Base-by-base conservation (phyloP, 441 rosid genomes). In the Adansonia rubrostipa region DNA sequence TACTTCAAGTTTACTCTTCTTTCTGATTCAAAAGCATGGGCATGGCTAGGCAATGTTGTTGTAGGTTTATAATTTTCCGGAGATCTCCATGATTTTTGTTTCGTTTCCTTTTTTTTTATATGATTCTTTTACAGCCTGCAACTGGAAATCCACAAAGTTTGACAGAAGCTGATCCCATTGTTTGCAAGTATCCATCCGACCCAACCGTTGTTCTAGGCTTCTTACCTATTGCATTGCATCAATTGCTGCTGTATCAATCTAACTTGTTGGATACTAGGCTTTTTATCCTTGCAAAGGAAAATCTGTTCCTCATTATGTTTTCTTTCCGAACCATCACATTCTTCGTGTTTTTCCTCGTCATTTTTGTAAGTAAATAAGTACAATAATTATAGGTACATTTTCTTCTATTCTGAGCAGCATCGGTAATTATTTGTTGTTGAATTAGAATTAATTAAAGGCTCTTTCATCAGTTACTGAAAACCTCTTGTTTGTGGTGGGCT, bases 101-200 rank as follows among this genome's bases (percentile, higher is more conserved):
- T 53, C 57, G 5, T 15, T 53, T 14, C 5, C n/a, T 6, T 61
- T 61, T 33, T n/a, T 56, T 33, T 44, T 8, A 8, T 17, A 20
- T 22, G 5, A 24, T 44, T 57, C 51, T 7, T 8, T 9, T 47
- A 6, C 68, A 73, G 81, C 78, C 68, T 10, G 13, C 69, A 67
- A 58, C 69, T 7, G 78, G 78, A 33, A 3, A 4, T 57, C 75
- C 70, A 17, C 42, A 61, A 24, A 13, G 1, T 61, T 61, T 8
- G 9, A 24, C n/a, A 10, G 42, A 2, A 10, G 66, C 6, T 24
- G 42, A 4, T 24, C 66, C 1, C 8, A 5, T 61, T 24, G 28
- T 47, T 14, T 74, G 81, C 78, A 57, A 67, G 44, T 74, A 74
- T 57, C 69, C 78, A 66, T 66, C 81, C 8, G 81, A 79, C 33